A percentile compares a stretch with the other conserved stretches of the same genome.
Conservation (phyloP, 179 eudicot genomes). For the Dionaea muscipula region DNA sequence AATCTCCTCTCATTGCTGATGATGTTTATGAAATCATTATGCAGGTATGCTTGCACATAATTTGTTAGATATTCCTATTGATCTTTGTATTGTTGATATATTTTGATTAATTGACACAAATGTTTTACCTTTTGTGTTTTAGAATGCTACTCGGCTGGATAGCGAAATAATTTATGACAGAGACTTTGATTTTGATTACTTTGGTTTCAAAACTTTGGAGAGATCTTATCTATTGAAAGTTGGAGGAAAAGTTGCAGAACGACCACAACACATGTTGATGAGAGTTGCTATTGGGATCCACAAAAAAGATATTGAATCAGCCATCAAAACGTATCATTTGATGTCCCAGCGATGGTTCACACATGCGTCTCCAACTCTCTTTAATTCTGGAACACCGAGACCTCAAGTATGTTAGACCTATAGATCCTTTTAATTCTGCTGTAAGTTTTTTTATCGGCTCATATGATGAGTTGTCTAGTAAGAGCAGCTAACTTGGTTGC, state of each 20-base stretch:
- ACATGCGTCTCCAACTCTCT: constrained; percentile 96
- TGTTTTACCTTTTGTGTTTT: constrained; percentile 8
- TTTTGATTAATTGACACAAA: not conserved
- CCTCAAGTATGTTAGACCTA: constrained; percentile 61
- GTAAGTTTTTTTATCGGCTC: too few species aligned
- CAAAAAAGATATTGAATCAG: constrained; percentile 82
- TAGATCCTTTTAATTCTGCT: too few species aligned
- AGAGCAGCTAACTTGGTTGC: too few species aligned
- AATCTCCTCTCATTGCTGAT: constrained; percentile 79
- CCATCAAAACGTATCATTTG: constrained; percentile 68
- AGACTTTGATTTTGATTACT: constrained; percentile 97
- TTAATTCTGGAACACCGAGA: constrained; percentile 93
- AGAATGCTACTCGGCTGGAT: constrained; percentile 89
- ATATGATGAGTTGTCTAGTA: too few species aligned
- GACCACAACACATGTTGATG: constrained; percentile 99
- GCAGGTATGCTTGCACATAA: constrained; percentile 39
- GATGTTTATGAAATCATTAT: constrained; percentile 89
- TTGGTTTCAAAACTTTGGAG: constrained; percentile 96
- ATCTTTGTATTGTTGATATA: too few species aligned
- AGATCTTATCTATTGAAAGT: constrained; percentile 82
- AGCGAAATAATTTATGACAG: constrained; percentile 96
- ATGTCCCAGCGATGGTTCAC: constrained; percentile 99
- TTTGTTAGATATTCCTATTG: too few species aligned
- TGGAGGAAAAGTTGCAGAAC: constrained; percentile 71
- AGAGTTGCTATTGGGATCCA: constrained; percentile 95